Evolutionary conservation across 805 yeast species (phyloP), one percentile per base, ranked within the genome.

Genomic region (Barnettozyma botsteinii): DNA sequence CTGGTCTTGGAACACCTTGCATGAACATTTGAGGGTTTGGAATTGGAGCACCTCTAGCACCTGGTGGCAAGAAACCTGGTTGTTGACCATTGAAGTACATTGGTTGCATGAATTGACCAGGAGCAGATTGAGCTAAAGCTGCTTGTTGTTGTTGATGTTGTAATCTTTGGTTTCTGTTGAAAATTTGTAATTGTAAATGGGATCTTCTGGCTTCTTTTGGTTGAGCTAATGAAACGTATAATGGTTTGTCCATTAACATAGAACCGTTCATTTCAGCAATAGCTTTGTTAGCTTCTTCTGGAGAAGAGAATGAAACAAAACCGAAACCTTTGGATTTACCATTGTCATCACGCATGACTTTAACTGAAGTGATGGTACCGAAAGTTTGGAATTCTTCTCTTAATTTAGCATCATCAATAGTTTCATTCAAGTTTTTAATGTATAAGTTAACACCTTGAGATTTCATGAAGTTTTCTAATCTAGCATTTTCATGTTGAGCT

Each of bases 241-340:
- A 76, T 59, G 98, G 98, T 78, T 93, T 93, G 64, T 89, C 87
- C 56, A 79, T 81, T 56, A 93, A 79, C 82, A 91, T 84, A 65
- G 88, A 85, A 72, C 88, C 96, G 79, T 91, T 88, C 96, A 91
- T 89, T 75, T 91, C 98, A 56, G 91, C 77, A 65, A 91, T 87
- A 52, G 98, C 98, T 73, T 87, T 88, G 59, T 96, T 85, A 55
- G 98, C 98, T 79, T 93, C 98, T 69, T 93, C 98, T 61, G 98
- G 96, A 50, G 93, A 69, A 42, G 96, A 80, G 84, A 82, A 93
- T 72, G 98, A 88, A 56, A 93, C 98, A 65, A 93, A 93, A 61
- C 98, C 98, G 65, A 93, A 93, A 54, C 98, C 98, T 75, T 86
- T 91, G 50, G 97, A 87, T 72, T 87, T 87, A 57, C 95, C 97